A percentile compares a stretch with the other conserved stretches of the same genome.
phyloP scores from a whole-genome alignment of 2,329 filamentous ascomycete genomes.

The Aciculosporium take region DNA sequence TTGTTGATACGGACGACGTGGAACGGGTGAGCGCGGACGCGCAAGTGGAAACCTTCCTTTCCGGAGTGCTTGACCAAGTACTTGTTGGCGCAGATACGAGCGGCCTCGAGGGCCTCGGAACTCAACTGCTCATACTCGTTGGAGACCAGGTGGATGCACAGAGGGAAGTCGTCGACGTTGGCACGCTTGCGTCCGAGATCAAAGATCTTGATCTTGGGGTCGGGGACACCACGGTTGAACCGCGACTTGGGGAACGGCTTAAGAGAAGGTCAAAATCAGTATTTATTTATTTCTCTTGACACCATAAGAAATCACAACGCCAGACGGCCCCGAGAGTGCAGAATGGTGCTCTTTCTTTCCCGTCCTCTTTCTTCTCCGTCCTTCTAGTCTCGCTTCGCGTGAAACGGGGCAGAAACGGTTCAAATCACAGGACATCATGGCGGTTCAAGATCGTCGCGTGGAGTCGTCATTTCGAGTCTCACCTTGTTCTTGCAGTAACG shows the following conservation, averaged over 20 bases:
- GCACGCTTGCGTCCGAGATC: constrained; percentile 97
- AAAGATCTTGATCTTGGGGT: constrained; percentile 88
- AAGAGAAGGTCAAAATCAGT: constrained; percentile 3
- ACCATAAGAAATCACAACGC: not conserved
- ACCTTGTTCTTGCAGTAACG: constrained; percentile 99
- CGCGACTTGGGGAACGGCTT: constrained; percentile 98
- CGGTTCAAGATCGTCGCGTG: not conserved
- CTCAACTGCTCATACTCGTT: constrained; percentile 99
- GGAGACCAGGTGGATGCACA: constrained; percentile 97
- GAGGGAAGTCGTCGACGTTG: constrained; percentile 97
- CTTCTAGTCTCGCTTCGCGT: not conserved
- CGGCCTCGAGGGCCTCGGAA: constrained; percentile 97
- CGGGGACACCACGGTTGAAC: constrained; percentile 98
- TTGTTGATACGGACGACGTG: constrained; percentile 99
- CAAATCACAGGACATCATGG: not conserved
- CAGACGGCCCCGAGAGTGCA: not conserved
- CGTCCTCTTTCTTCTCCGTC: not conserved
- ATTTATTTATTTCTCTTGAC: not conserved
- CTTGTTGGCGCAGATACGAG: constrained; percentile 99
- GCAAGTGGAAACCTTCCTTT: constrained; percentile 63
- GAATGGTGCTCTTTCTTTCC: not conserved
- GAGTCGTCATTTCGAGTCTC: constrained; percentile 25
- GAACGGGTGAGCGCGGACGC: constrained; percentile 88
- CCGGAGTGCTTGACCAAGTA: constrained; percentile 60
- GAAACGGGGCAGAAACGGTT: not conserved